These are phyloP conservation scores for Trichoderma simmonsii DNA, from an alignment of 2,329 filamentous ascomycete species.

Conservation along the genomic window DNA sequence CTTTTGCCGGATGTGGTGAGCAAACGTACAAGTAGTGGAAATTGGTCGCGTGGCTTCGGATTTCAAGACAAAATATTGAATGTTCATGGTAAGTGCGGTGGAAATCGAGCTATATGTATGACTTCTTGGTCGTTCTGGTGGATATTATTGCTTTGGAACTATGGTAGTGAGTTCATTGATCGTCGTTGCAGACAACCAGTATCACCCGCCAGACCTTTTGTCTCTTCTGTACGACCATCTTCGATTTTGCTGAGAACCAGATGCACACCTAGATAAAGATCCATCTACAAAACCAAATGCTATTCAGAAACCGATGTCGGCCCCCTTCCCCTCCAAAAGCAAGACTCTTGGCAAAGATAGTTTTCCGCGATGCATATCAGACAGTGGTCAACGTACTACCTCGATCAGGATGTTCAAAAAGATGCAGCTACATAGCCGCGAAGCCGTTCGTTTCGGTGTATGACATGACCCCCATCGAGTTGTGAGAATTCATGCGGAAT, in stretches of 20 bases:
- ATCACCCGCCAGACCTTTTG: accelerated
- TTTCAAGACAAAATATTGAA: background rate
- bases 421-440: no score
- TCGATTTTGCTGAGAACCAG: background rate
- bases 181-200: no score
- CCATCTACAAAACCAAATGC: background rate
- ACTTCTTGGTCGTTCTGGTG: accelerated
- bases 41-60: background rate
- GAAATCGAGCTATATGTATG: background rate
- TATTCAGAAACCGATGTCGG: background rate
- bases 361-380: background rate
- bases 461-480: background rate
- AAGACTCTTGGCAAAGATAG: background rate
- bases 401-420: background rate
- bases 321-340: background rate
- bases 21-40: background rate
- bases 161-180: background rate
- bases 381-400: background rate
- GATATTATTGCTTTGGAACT: accelerated
- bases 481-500: background rate
- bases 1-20: background rate
- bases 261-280: background rate
- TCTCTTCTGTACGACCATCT: background rate
- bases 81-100: background rate
- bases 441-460: background rate